These are phyloP conservation scores for Gnomoniopsis smithogilvyi DNA, from an alignment of 2,329 filamentous ascomycete genomes.

Conservation along the genomic window DNA sequence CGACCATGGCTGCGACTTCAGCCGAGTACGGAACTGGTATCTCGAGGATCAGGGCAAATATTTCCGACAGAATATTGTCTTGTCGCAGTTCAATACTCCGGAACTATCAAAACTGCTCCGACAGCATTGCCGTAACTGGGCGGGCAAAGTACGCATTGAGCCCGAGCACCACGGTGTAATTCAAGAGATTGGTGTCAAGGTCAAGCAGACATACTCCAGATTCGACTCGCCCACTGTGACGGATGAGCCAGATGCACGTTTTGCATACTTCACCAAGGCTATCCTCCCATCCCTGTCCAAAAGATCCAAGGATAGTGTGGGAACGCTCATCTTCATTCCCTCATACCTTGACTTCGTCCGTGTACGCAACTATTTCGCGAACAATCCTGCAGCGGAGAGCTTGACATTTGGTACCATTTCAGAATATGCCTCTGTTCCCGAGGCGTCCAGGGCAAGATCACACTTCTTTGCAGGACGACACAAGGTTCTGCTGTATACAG, in stretches of 20 bases:
- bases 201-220: slow-evolving; percentile 86
- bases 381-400: slow-evolving; percentile 51
- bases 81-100: slow-evolving; percentile 82
- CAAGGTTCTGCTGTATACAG: slow-evolving; percentile 83
- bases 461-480: slow-evolving; percentile 85
- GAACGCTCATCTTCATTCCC: slow-evolving; percentile 85
- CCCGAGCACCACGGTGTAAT: slow-evolving; percentile 69
- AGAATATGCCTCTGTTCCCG: slow-evolving; percentile 78
- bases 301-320: slow-evolving; percentile 59
- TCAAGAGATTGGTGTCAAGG: slow-evolving; percentile 66
- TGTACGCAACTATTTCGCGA: slow-evolving; percentile 87
- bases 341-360: slow-evolving; percentile 95
- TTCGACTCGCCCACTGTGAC: slow-evolving; percentile 70
- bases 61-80: slow-evolving; percentile 80
- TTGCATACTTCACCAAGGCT: slow-evolving; percentile 84
- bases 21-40: slow-evolving; percentile 86
- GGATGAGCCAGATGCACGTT: slow-evolving; percentile 80
- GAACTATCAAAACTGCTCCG: slow-evolving; percentile 81
- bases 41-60: slow-evolving; percentile 79
- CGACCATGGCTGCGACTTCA: slow-evolving; percentile 90
- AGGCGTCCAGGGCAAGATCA: slow-evolving; percentile 78
- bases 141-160: slow-evolving; percentile 73
- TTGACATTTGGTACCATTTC: slow-evolving; percentile 77
- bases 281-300: slow-evolving; percentile 74
- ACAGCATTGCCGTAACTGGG: slow-evolving; percentile 73